Percentiles rank a stretch among this genome's conserved stretches.
Conservation (phyloP, 129 eudicot genomes). For the Daucus carota region DH1_v3.0 NC_030386.2:32130501-32131000, state of each 20-base stretch:
- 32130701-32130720: constrained; percentile 69
- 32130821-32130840: constrained; percentile 43
- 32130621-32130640: constrained; percentile 3
- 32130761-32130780: background rate
- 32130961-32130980: background rate
- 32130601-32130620: constrained; percentile 5
- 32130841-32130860: constrained; percentile 69
- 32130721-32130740: constrained; percentile 78
- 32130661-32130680: constrained; percentile 94
- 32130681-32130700: constrained; percentile 90
- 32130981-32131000: constrained; percentile 1
- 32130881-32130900: constrained; percentile 83
- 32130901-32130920: constrained; percentile 64
- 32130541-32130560: background rate
- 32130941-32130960: constrained; percentile 14
- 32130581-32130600: background rate
- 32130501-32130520: constrained; percentile 91
- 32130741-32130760: constrained; percentile 75
- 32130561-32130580: background rate
- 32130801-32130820: background rate
- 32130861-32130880: constrained; percentile 82
- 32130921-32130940: constrained; percentile 92
- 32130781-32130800: background rate
- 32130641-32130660: constrained; percentile 72
- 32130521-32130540: constrained; percentile 33